Evolutionary conservation across 208 protist species (phyloP).

Genomic region (Trypanosoma melophagium): DNA sequence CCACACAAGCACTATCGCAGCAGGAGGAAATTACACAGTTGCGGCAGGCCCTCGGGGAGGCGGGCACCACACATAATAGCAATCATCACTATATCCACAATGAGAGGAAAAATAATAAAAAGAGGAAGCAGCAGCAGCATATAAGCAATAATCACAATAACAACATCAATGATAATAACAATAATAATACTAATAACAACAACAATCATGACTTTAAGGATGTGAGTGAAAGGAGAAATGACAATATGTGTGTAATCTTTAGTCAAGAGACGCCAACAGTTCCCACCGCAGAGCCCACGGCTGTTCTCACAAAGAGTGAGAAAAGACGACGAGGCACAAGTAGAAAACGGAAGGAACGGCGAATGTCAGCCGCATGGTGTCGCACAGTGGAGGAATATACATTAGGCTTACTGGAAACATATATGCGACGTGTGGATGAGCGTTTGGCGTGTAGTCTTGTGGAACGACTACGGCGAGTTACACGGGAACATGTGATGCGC

Average conservation of each 20-base stretch:
- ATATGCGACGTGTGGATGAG: slow-evolving; percentile 36
- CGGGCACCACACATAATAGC: background rate
- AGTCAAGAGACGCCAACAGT: background rate
- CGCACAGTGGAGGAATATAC: slow-evolving; percentile 20
- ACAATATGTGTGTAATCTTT: background rate
- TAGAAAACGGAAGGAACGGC: background rate
- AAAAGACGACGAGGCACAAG: background rate
- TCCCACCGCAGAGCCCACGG: no score
- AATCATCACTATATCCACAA: background rate
- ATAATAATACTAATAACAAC: background rate
- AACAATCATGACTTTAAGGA: background rate
- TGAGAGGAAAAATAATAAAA: background rate
- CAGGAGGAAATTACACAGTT: slow-evolving; percentile 52
- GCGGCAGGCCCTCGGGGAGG: slow-evolving; percentile 12
- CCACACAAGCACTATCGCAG: slow-evolving; percentile 50
- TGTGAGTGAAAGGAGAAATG: no score
- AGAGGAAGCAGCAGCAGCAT: background rate
- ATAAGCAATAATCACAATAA: background rate
- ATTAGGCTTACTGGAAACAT: slow-evolving; percentile 16
- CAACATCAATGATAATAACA: background rate
- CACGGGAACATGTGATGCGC: slow-evolving; percentile 34
- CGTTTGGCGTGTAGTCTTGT: slow-evolving; percentile 31
- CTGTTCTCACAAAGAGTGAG: no score
- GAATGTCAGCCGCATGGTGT: slow-evolving; percentile 6
- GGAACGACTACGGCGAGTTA: slow-evolving; percentile 32